Conservation (phyloP, 2,329 filamentous ascomycete genomes). For the Cordyceps tenuipes region DNA sequence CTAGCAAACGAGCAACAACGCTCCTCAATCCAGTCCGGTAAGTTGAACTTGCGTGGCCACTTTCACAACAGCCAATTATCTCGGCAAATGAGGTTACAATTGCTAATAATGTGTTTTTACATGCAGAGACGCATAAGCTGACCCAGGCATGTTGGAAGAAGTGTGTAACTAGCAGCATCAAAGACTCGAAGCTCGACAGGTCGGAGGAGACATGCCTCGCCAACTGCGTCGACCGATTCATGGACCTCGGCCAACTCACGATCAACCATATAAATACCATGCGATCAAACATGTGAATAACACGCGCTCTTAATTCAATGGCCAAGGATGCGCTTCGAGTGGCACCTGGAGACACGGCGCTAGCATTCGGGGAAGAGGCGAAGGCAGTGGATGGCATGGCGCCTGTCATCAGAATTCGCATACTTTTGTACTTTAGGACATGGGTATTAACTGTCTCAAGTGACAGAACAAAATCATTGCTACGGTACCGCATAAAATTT, state of each 20-base stretch:
- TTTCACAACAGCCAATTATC: background rate
- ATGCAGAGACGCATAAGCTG: constrained; percentile 43
- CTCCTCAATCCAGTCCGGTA: constrained; percentile 56
- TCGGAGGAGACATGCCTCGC: constrained; percentile 74
- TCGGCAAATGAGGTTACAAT: background rate
- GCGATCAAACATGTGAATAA: constrained; percentile 68
- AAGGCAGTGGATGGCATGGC: background rate
- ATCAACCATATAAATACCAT: constrained; percentile 70
- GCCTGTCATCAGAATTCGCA: background rate
- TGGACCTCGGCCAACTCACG: constrained; percentile 82
- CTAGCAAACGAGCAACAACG: constrained; percentile 80
- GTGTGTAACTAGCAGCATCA: constrained; percentile 71
- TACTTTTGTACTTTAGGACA: background rate
- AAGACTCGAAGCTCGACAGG: constrained; percentile 62
- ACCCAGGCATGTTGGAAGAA: constrained; percentile 88
- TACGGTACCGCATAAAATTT: background rate
- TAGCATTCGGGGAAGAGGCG: background rate
- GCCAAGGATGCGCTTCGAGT: background rate
- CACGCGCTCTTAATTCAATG: constrained; percentile 30
- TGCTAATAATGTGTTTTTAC: constrained; percentile 11
- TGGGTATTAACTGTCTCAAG: background rate
- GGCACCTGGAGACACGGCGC: background rate
- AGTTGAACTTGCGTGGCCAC: constrained; percentile 24
- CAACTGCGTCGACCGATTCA: constrained; percentile 90
- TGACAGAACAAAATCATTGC: background rate